Conservation (phyloP, 768 basidiomycete species). For the Butyriboletus loyo region DNA sequence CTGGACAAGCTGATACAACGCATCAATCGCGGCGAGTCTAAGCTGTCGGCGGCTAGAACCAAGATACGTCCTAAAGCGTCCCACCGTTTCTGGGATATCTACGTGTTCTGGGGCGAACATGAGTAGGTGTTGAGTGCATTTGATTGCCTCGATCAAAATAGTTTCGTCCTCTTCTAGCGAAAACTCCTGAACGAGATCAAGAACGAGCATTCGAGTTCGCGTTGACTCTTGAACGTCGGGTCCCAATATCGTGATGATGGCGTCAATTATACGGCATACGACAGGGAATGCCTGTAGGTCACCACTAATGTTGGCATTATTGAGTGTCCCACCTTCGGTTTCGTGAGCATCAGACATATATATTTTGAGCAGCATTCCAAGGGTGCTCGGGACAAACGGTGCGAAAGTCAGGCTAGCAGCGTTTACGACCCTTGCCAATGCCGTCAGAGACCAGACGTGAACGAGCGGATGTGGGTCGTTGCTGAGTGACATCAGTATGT, state of each 20-base stretch:
- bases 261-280: conserved; percentile 88
- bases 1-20: conserved; percentile 95
- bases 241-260: conserved; percentile 88
- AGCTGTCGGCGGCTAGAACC: conserved; percentile 79
- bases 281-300: conserved; percentile 91
- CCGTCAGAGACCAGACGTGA: conserved; percentile 88
- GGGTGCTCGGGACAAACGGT: conserved; percentile 81
- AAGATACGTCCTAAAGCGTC: conserved; percentile 74
- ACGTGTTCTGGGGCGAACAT: conserved; percentile 91
- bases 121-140: conserved; percentile 93
- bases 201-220: conserved; percentile 72
- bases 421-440: conserved; percentile 83
- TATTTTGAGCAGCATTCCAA: conserved; percentile 87
- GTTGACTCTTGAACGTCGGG: conserved; percentile 92
- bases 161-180: conserved; percentile 83
- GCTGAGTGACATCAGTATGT: conserved; percentile 90
- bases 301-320: conserved; percentile 82
- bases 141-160: conserved; percentile 89
- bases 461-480: conserved; percentile 97
- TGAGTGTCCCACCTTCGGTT: conserved; percentile 81
- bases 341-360: conserved; percentile 92
- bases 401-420: conserved; percentile 90
- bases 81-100: conserved; percentile 75
- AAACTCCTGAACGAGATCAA: conserved; percentile 85
- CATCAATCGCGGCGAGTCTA: conserved; percentile 93